phyloP scores from a whole-genome alignment of 352 stramenopile species.

The Phytophthora fragariaefolia region DNA sequence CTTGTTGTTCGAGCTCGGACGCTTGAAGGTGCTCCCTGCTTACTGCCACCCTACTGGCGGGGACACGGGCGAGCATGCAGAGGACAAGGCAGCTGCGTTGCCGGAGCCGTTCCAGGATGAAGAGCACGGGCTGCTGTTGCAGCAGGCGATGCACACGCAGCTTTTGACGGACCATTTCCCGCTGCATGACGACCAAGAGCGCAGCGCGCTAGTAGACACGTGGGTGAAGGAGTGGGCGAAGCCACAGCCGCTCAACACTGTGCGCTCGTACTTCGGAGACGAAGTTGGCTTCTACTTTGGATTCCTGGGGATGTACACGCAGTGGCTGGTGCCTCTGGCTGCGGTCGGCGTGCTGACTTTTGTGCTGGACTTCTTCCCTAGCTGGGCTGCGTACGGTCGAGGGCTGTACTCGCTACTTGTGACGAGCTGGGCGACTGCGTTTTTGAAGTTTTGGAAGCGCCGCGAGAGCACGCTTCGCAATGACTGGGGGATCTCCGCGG shows the following conservation, averaged over 20 bases:
- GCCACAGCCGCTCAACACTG: slow-evolving; percentile 58
- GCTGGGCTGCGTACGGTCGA: slow-evolving; percentile 65
- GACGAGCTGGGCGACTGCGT: slow-evolving; percentile 89
- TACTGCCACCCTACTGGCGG: slow-evolving; percentile 16
- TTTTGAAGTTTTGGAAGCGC: slow-evolving; percentile 94
- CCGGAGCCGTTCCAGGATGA: slow-evolving; percentile 67
- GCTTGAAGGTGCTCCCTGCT: slow-evolving; percentile 51
- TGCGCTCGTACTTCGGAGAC: slow-evolving; percentile 85
- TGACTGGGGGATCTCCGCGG: slow-evolving; percentile 77
- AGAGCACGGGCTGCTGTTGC: slow-evolving; percentile 71
- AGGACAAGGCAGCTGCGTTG: slow-evolving; percentile 28
- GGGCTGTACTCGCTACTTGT: slow-evolving; percentile 91
- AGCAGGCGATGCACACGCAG: slow-evolving; percentile 71
- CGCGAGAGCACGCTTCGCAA: slow-evolving; percentile 85
- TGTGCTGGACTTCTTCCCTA: slow-evolving; percentile 71
- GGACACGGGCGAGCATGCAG: slow-evolving; percentile 4
- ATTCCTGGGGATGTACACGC: slow-evolving; percentile 96
- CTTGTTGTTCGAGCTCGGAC: slow-evolving; percentile 73
- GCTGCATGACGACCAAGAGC: slow-evolving; percentile 78
- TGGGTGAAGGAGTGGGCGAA: slow-evolving; percentile 82
- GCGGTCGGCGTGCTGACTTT: slow-evolving; percentile 91
- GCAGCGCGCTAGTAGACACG: slow-evolving; percentile 60
- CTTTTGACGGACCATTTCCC: slow-evolving; percentile 78
- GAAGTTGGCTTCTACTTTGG: slow-evolving; percentile 98
- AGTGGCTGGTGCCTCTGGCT: slow-evolving; percentile 93